phyloP scores from a whole-genome alignment of 495 filamentous ascomycete species.

The Thermothielavioides terrestris region DNA sequence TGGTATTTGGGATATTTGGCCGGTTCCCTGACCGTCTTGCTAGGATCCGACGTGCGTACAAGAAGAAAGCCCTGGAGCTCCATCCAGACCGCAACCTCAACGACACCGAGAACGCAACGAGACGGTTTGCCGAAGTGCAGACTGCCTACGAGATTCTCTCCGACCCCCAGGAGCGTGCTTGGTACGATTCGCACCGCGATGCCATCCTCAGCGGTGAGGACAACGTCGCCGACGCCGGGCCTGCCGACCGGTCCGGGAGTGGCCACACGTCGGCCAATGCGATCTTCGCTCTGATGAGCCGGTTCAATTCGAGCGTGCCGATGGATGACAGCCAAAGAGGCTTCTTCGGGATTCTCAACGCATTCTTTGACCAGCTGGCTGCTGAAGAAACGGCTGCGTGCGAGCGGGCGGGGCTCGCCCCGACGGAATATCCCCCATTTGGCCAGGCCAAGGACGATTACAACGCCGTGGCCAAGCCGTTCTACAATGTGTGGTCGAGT shows the following conservation, averaged over 20 bases:
- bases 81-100: constrained; percentile 94
- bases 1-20: no score
- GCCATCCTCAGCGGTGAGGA: constrained; percentile 63
- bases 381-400: constrained; percentile 68
- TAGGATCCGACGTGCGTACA: constrained; percentile 91
- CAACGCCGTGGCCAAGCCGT: constrained; percentile 62
- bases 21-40: constrained; percentile 7
- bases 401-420: constrained; percentile 49
- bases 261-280: constrained; percentile 70
- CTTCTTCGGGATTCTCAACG: constrained; percentile 72
- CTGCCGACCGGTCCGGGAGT: constrained; percentile 52
- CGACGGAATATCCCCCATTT: constrained; percentile 68
- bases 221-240: constrained; percentile 31
- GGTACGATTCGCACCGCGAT: constrained; percentile 94
- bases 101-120: constrained; percentile 72
- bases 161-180: constrained; percentile 88
- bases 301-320: constrained; percentile 66
- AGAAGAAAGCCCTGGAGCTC: constrained; percentile 79
- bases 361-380: constrained; percentile 72
- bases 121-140: constrained; percentile 82
- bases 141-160: constrained; percentile 91
- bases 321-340: constrained; percentile 66
- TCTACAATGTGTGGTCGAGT: constrained; percentile 72
- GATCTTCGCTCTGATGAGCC: constrained; percentile 61
- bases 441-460: constrained; percentile 59